Base-by-base conservation (phyloP, 305 asterid genomes). In the Plantago rigida region DNA sequence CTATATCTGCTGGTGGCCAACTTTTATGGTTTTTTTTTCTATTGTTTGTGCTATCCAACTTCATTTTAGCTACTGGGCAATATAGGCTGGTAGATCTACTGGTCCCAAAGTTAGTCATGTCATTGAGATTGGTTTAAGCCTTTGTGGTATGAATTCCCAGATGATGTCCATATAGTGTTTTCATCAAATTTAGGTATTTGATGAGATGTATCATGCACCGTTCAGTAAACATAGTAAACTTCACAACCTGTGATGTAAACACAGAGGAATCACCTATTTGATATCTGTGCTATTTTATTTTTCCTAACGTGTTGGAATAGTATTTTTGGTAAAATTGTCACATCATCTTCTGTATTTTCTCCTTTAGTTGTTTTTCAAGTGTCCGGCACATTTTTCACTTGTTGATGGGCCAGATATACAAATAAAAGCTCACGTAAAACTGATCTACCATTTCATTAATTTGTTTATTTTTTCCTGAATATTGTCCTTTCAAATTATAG, bases 401-500 rank as follows among this genome's bases (percentile, higher is more conserved):
- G 13, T 41, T 41, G 46, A 41, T 41, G 46, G 42, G 13, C 46
- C 9, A 8, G 41, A 6, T 34, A 34, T 34, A 6, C 41, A 34
- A 34, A 4, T 34, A 34, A 36, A 36, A 36, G 44, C 9, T 36
- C 26, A 22, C 1, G 26, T 22, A 22, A 22, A 22, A 22, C 26
- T 22, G 26, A 22, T 1, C 19, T 17, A 17, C 19, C 10, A 52
- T 34, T 39, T 5, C 9, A 28, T 5, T 8, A n/a, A 7, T 28
- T 28, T 29, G 36, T 53, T 64, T 41, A 19, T 48, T 31, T 62
- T 64, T 48, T 58, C 36, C 72, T 34, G 48, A 45, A 47, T 48
- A 66, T 44, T 69, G 31, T 68, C 8, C 39, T 47, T 47, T 59
- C 71, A 69, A 75, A 71, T 78, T 19, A 65, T 81, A 93, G 99